A percentile compares a stretch with the other conserved stretches of the same genome.
These are phyloP conservation scores for Ceratobasidium sp. DNA, from an alignment of 1,284 basidiomycete species.

Conservation along the genomic window DNA sequence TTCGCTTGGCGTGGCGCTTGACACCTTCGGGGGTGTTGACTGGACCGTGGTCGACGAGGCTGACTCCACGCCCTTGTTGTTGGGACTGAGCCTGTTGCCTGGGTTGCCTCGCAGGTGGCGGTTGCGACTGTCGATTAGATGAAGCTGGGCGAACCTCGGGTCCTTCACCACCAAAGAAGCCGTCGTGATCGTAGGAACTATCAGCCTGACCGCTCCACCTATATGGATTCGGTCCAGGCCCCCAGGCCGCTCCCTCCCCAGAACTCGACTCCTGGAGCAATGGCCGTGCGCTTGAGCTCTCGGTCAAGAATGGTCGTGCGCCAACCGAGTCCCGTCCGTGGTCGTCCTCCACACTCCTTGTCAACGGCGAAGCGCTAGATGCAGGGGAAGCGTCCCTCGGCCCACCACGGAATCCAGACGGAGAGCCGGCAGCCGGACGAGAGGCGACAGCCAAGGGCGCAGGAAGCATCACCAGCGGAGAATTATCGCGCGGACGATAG, in stretches of 20 bases:
- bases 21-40: slow-evolving; percentile 18
- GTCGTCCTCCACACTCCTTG: slow-evolving; percentile 12
- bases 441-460: slow-evolving; percentile 30
- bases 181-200: slow-evolving; percentile 23
- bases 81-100: not conserved
- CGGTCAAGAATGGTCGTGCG: not conserved
- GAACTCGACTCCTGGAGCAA: slow-evolving; percentile 35
- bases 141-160: not conserved
- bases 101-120: not conserved
- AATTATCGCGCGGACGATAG: slow-evolving; percentile 32
- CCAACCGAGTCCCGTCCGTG: not conserved
- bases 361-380: slow-evolving; percentile 19
- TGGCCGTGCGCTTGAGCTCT: slow-evolving; percentile 22
- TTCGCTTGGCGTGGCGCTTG: slow-evolving; percentile 32
- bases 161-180: slow-evolving; percentile 29
- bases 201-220: slow-evolving; percentile 21
- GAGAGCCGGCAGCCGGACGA: slow-evolving; percentile 2
- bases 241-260: slow-evolving; percentile 17
- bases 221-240: slow-evolving; percentile 33
- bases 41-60: slow-evolving; percentile 26
- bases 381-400: slow-evolving; percentile 28
- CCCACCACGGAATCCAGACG: slow-evolving; percentile 9
- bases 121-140: slow-evolving; percentile 7
- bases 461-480: slow-evolving; percentile 33
- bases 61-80: slow-evolving; percentile 28